A percentile compares a stretch with the other conserved stretches of the same genome.
Evolutionary conservation across 805 yeast species (phyloP).

Genomic region (Clavispora fructus): DNA sequence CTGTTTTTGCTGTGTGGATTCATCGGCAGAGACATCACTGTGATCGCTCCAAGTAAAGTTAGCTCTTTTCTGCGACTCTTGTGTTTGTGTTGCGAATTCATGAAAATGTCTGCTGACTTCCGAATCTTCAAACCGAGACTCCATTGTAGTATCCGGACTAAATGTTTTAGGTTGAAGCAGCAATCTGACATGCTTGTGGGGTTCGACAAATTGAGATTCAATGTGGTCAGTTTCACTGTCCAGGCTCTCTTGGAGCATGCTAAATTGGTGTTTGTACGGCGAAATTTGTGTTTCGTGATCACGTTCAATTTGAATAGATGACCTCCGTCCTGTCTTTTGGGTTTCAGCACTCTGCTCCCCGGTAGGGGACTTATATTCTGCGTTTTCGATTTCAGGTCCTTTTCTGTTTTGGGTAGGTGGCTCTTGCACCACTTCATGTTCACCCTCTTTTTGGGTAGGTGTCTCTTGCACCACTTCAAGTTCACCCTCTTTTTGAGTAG

Average conservation of each 20-base stretch:
- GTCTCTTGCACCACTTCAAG: no score
- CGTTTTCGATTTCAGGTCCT: neutral
- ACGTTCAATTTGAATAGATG: no score
- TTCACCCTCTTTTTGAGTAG: no score
- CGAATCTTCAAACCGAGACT: constrained; percentile 2
- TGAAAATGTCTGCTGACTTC: constrained; percentile 8
- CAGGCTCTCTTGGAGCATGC: neutral
- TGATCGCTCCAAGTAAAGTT: neutral
- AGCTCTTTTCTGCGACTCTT: constrained; percentile 1
- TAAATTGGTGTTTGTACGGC: neutral
- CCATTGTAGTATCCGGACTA: constrained; percentile 10
- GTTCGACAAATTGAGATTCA: neutral
- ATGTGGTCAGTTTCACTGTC: neutral
- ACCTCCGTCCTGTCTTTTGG: no score
- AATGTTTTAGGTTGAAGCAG: constrained; percentile 1
- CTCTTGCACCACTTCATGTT: no score
- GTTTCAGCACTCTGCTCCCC: no score
- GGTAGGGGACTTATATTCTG: neutral
- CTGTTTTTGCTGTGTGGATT: neutral
- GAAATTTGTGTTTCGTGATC: neutral
- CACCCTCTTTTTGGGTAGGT: no score
- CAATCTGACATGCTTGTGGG: neutral
- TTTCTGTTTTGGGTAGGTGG: no score
- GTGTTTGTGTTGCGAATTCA: constrained; percentile 10
- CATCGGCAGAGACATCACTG: constrained; percentile 1